phyloP scores from a whole-genome alignment of 768 basidiomycete genomes.

The Pisolithus microcarpus region DNA sequence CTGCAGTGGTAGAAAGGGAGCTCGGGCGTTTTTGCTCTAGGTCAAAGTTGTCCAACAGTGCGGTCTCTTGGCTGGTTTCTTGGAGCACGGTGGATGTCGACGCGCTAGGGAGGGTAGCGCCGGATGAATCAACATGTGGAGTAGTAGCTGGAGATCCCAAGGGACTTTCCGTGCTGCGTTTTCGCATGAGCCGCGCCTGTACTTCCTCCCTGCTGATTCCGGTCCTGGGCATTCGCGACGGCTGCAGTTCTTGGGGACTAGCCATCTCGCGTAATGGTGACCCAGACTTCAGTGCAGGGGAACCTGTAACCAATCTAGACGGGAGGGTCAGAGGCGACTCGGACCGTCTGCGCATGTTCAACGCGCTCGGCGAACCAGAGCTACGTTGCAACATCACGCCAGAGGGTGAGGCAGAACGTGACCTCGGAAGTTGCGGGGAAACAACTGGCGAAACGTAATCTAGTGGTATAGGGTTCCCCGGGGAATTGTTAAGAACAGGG shows the following conservation, averaged over 20 bases:
- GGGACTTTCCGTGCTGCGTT: slow-evolving; percentile 40
- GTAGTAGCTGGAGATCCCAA: slow-evolving; percentile 15
- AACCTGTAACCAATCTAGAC: slow-evolving; percentile 9
- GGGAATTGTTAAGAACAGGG: not conserved
- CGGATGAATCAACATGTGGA: slow-evolving; percentile 1
- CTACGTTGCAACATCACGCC: slow-evolving; percentile 4
- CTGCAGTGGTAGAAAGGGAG: slow-evolving; percentile 28
- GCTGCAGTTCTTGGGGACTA: slow-evolving; percentile 16
- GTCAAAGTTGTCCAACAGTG: slow-evolving; percentile 4
- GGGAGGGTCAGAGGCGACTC: slow-evolving; percentile 18
- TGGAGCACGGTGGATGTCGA: not conserved
- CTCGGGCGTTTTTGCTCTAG: slow-evolving; percentile 32
- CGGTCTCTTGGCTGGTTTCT: not conserved
- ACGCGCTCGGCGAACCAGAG: slow-evolving; percentile 15
- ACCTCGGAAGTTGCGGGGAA: not conserved
- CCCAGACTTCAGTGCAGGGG: slow-evolving; percentile 17
- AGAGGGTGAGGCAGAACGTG: slow-evolving; percentile 10
- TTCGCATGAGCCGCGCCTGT: slow-evolving; percentile 39
- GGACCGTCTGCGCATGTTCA: slow-evolving; percentile 14
- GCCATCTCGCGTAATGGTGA: slow-evolving; percentile 21
- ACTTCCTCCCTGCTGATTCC: slow-evolving; percentile 52
- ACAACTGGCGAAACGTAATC: not conserved
- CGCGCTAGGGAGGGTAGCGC: not conserved
- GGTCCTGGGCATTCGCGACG: slow-evolving; percentile 24
- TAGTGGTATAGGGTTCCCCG: slow-evolving; percentile 2